These are phyloP conservation scores for Candida patagonica DNA, from an alignment of 805 yeast species.

Conservation along the genomic window DNA sequence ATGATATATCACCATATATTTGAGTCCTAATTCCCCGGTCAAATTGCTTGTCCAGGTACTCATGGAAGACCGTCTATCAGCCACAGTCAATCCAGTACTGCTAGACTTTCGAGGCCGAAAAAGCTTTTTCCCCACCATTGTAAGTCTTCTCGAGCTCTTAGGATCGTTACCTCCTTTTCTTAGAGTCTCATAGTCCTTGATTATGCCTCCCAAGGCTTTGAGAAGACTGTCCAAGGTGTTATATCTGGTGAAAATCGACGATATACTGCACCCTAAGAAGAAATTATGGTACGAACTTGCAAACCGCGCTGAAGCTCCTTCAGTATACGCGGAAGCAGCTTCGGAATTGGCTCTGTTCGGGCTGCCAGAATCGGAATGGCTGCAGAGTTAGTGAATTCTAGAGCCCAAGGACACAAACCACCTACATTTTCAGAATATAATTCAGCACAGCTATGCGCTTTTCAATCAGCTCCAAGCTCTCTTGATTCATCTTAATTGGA, in stretches of 20 bases:
- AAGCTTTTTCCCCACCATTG: background rate
- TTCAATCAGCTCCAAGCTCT: conserved; percentile 12
- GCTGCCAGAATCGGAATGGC: too few relatives aligned
- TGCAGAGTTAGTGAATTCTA: too few relatives aligned
- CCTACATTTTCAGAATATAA: conserved; percentile 18
- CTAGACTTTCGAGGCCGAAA: background rate
- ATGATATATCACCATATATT: conserved; percentile 15
- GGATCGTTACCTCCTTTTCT: background rate
- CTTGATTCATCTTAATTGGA: background rate
- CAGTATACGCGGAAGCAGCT: background rate
- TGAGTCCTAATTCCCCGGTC: conserved; percentile 8
- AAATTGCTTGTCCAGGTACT: background rate
- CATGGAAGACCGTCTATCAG: background rate
- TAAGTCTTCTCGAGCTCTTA: background rate
- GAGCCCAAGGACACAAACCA: too few relatives aligned
- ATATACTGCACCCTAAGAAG: conserved; percentile 1
- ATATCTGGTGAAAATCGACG: conserved; percentile 1
- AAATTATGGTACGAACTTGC: background rate
- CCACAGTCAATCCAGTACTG: background rate
- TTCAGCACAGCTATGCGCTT: conserved; percentile 20
- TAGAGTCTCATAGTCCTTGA: conserved; percentile 3
- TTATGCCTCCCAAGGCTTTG: conserved; percentile 1
- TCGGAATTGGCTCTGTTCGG: background rate
- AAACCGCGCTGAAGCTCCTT: background rate
- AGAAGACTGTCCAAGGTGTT: background rate